Percentiles rank a stretch among this genome's conserved stretches.
Conservation (phyloP, 2,329 filamentous ascomycete species). For the Acrocalymma vagum region DNA sequence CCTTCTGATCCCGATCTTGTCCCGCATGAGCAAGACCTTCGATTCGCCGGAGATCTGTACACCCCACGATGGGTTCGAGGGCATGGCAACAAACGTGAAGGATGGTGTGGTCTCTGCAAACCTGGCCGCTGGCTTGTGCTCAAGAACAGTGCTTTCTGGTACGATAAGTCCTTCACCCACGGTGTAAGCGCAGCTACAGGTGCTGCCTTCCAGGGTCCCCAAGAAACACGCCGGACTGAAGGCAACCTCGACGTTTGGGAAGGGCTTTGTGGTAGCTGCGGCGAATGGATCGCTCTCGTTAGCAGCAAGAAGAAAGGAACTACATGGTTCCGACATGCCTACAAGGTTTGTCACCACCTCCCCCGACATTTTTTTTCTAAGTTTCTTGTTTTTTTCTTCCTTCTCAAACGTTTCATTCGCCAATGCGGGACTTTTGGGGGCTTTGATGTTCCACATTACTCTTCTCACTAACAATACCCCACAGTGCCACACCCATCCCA, state of each 20-base stretch:
- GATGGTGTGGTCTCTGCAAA: slow-evolving; percentile 90
- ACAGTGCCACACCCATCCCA: slow-evolving; percentile 53
- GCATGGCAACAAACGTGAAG: slow-evolving; percentile 86
- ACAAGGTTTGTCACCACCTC: slow-evolving; percentile 70
- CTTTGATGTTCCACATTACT: slow-evolving; percentile 16
- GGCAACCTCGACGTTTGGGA: slow-evolving; percentile 85
- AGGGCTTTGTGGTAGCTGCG: slow-evolving; percentile 79
- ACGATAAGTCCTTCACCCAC: slow-evolving; percentile 90
- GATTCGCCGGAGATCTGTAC: slow-evolving; percentile 83
- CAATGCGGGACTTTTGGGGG: neutral
- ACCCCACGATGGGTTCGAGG: slow-evolving; percentile 85
- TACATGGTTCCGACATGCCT: slow-evolving; percentile 88
- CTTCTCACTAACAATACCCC: slow-evolving; percentile 29
- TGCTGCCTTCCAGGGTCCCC: slow-evolving; percentile 78
- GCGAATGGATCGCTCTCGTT: slow-evolving; percentile 81
- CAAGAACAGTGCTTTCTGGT: slow-evolving; percentile 93
- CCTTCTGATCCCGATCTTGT: slow-evolving; percentile 77
- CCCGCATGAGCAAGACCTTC: slow-evolving; percentile 76
- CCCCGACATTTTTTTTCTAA: slow-evolving; percentile 12
- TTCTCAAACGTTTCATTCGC: slow-evolving; percentile 8
- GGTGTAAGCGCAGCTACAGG: slow-evolving; percentile 86
- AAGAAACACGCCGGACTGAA: slow-evolving; percentile 78
- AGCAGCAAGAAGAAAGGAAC: slow-evolving; percentile 93
- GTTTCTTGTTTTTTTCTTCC: slow-evolving; percentile 11
- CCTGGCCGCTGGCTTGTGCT: slow-evolving; percentile 85